Conservation (phyloP, 805 yeast species). For the Naumovozyma baii region DNA sequence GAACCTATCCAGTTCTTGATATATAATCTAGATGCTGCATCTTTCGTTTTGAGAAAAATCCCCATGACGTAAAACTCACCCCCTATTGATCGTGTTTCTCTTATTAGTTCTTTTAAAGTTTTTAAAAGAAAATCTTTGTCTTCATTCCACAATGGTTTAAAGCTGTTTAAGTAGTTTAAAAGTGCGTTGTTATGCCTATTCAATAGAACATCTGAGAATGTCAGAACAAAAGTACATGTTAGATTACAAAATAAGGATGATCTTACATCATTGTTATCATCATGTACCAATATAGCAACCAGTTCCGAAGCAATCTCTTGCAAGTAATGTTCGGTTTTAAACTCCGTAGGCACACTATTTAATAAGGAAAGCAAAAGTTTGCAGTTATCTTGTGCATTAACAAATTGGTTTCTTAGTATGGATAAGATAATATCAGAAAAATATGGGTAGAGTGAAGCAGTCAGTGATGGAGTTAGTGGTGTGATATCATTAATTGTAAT, state of each 20-base stretch:
- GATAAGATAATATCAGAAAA: neutral
- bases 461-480: slow-evolving; percentile 3
- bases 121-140: neutral
- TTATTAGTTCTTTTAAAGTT: slow-evolving; percentile 9
- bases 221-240: neutral
- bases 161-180: neutral
- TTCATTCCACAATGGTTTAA: neutral
- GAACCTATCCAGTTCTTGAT: slow-evolving; percentile 21
- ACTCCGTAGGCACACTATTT: neutral
- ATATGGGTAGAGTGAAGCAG: neutral
- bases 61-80: slow-evolving; percentile 12
- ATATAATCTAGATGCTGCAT: slow-evolving; percentile 8
- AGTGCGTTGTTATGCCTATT: neutral
- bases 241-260: neutral
- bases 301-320: neutral
- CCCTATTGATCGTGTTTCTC: slow-evolving; percentile 3
- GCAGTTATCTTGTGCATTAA: neutral
- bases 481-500: slow-evolving; percentile 12
- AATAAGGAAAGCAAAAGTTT: neutral
- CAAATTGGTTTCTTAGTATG: neutral
- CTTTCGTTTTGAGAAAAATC: slow-evolving; percentile 9
- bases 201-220: neutral
- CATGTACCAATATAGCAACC: neutral
- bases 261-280: neutral
- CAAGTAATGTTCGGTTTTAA: neutral